Conservation (phyloP, 345 rosid genomes). For the Ceriops zippeliana region DNA sequence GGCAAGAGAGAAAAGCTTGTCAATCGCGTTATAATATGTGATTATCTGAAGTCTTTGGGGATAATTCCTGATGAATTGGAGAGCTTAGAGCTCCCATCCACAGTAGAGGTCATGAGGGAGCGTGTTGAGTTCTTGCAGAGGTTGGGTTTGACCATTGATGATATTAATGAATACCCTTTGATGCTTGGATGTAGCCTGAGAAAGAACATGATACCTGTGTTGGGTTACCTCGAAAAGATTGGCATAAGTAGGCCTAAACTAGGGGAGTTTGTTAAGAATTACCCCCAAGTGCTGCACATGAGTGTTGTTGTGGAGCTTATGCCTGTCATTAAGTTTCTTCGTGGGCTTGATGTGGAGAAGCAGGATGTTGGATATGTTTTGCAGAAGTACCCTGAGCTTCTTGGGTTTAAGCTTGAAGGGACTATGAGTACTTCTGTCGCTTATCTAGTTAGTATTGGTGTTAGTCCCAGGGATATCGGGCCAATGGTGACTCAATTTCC, state of each 20-base stretch:
- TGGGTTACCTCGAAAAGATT: conserved; percentile 75
- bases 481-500: conserved; percentile 95
- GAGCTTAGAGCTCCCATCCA: conserved; percentile 75
- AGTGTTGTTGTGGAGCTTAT: conserved; percentile 91
- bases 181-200: conserved; percentile 82
- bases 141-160: conserved; percentile 70
- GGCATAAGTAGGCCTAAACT: conserved; percentile 67
- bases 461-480: conserved; percentile 85
- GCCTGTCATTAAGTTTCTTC: conserved; percentile 81
- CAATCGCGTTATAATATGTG: conserved; percentile 85
- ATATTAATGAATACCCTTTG: conserved; percentile 78
- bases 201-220: conserved; percentile 85
- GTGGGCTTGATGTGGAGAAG: conserved; percentile 89
- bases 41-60: conserved; percentile 74
- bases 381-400: conserved; percentile 80
- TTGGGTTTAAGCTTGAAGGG: conserved; percentile 95
- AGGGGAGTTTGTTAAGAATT: conserved; percentile 78
- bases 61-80: conserved; percentile 86
- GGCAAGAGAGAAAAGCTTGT: conserved; percentile 84
- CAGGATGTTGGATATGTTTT: conserved; percentile 76
- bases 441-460: conserved; percentile 87
- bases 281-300: conserved; percentile 74
- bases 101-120: conserved; percentile 79
- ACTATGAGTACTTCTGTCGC: conserved; percentile 91
- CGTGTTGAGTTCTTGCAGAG: conserved; percentile 87